phyloP scores from a whole-genome alignment of 1,139 yeast genomes.

The Blastobotrys persicus region DNA sequence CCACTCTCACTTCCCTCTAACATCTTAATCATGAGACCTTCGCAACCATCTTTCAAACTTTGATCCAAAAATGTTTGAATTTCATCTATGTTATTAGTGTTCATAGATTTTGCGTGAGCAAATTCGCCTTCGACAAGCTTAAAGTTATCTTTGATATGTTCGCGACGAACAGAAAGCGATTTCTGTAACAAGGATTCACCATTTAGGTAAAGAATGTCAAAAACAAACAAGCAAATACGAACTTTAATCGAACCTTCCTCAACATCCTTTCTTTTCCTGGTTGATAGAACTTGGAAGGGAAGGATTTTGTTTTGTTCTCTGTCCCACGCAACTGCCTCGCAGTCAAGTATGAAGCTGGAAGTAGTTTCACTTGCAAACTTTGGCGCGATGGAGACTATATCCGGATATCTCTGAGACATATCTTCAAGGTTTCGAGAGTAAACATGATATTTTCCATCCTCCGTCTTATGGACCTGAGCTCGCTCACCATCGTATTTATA shows the following conservation, averaged over 20 bases:
- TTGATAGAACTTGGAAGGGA: slow-evolving; percentile 89
- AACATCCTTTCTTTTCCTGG: slow-evolving; percentile 92
- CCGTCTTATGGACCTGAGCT: slow-evolving; percentile 82
- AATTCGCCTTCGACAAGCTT: slow-evolving; percentile 71
- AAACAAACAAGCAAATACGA: slow-evolving; percentile 86
- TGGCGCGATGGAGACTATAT: slow-evolving; percentile 65
- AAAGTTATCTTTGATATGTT: slow-evolving; percentile 55
- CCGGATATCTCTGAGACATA: slow-evolving; percentile 96
- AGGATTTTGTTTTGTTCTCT: slow-evolving; percentile 65
- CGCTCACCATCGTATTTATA: slow-evolving; percentile 98
- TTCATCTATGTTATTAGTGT: slow-evolving; percentile 67
- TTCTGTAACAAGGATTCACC: slow-evolving; percentile 68
- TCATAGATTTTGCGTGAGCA: slow-evolving; percentile 72
- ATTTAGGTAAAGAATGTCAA: slow-evolving; percentile 75
- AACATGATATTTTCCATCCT: slow-evolving; percentile 65
- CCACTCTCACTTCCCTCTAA: slow-evolving; percentile 75
- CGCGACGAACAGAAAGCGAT: slow-evolving; percentile 68
- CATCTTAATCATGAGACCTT: slow-evolving; percentile 94
- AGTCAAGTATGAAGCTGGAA: slow-evolving; percentile 70
- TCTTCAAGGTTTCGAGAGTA: slow-evolving; percentile 95
- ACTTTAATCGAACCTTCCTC: slow-evolving; percentile 84
- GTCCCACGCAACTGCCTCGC: slow-evolving; percentile 99
- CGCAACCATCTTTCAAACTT: slow-evolving; percentile 86
- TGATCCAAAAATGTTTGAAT: slow-evolving; percentile 85
- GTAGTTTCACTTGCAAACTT: slow-evolving; percentile 47